Conservation (phyloP, 169 alveolate species). For the Plasmodium knowlesi region DNA sequence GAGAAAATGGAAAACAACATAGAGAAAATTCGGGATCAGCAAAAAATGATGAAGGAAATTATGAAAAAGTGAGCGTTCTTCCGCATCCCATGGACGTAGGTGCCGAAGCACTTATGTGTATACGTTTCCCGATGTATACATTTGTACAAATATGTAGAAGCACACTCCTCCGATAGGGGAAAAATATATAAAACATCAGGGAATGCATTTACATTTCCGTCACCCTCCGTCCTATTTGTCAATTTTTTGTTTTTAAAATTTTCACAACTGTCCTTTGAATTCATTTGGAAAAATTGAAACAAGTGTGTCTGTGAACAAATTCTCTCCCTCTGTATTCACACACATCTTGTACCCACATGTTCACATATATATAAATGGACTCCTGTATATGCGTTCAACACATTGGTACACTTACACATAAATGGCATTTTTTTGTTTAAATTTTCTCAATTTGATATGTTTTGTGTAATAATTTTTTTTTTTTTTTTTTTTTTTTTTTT, state of each 20-base stretch:
- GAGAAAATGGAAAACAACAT: slow-evolving; percentile 75
- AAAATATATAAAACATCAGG: not conserved
- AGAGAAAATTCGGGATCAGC: slow-evolving; percentile 74
- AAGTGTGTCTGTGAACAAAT: slow-evolving; percentile 1
- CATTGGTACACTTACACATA: not conserved
- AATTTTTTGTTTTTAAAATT: slow-evolving; percentile 15
- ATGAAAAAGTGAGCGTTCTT: slow-evolving; percentile 47
- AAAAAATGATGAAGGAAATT: slow-evolving; percentile 67
- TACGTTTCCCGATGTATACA: not conserved
- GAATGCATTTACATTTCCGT: not conserved
- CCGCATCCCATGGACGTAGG: not conserved
- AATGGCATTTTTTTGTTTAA: slow-evolving; percentile 24
- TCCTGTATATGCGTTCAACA: not conserved
- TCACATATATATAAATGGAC: slow-evolving; percentile 12
- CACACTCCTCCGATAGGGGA: not conserved
- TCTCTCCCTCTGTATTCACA: not conserved
- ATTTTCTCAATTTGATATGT: slow-evolving; percentile 16
- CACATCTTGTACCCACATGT: not conserved
- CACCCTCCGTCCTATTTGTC: not conserved
- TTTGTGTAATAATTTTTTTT: not conserved
- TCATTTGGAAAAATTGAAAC: slow-evolving; percentile 25
- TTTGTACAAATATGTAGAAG: not conserved
- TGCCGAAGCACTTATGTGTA: not conserved
- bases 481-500: not conserved
- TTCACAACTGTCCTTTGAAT: slow-evolving; percentile 12